Evolutionary conservation across 2,329 filamentous ascomycete genomes (phyloP).

Genomic region (Alternaria postmessia): DNA sequence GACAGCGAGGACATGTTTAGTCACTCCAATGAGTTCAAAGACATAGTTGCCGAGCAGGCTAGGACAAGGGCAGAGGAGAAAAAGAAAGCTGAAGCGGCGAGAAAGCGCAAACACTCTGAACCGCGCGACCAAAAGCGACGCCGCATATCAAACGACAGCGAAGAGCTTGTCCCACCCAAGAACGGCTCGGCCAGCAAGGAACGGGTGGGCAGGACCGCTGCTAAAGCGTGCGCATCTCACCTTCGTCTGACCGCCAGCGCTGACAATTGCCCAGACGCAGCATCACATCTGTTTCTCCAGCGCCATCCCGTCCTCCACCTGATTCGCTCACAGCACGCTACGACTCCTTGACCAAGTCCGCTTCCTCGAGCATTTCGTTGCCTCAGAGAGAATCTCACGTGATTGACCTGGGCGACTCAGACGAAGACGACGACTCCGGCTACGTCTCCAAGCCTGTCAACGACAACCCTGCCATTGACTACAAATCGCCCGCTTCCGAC

Average conservation of each 20-base stretch:
- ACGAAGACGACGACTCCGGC: conserved; percentile 23
- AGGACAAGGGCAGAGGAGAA: conserved; percentile 40
- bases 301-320: conserved; percentile 17
- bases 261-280: conserved; percentile 30
- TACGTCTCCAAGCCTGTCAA: conserved; percentile 20
- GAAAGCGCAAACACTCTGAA: conserved; percentile 40
- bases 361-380: conserved; percentile 14
- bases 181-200: conserved; percentile 21
- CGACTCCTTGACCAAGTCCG: conserved; percentile 35
- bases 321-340: conserved; percentile 42
- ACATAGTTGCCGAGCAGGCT: conserved; percentile 51
- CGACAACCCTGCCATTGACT: not conserved
- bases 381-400: conserved; percentile 24
- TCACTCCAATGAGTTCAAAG: conserved; percentile 51
- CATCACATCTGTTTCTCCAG: conserved; percentile 35
- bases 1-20: conserved; percentile 53
- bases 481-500: not conserved
- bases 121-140: conserved; percentile 33
- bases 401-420: conserved; percentile 39
- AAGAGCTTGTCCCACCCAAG: conserved; percentile 14
- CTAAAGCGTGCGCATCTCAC: conserved; percentile 28
- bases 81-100: conserved; percentile 36
- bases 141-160: conserved; percentile 31
- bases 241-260: not conserved
- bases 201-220: conserved; percentile 13